A percentile compares a stretch with the other conserved stretches of the same genome.
Evolutionary conservation across 1,284 basidiomycete species (phyloP).

Genomic region (Earliella scabrosa): DNA sequence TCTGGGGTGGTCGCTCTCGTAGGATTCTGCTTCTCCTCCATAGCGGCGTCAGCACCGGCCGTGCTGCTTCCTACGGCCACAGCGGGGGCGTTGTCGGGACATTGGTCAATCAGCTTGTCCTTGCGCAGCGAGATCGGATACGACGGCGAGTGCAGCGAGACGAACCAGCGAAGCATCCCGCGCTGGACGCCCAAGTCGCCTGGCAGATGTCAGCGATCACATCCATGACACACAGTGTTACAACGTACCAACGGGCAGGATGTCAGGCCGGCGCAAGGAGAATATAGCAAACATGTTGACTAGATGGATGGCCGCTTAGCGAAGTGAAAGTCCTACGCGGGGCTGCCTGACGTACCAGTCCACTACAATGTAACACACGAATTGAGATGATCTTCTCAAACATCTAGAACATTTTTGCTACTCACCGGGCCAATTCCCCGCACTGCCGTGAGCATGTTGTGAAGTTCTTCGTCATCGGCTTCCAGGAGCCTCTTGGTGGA

Average conservation of each 20-base stretch:
- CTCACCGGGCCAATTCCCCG: slow-evolving; percentile 80
- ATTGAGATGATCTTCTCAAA: too few species aligned
- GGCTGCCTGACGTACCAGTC: slow-evolving; percentile 36
- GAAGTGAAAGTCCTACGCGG: neutral
- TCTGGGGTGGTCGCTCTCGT: slow-evolving; percentile 19
- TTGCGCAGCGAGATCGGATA: slow-evolving; percentile 57
- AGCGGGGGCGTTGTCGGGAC: slow-evolving; percentile 22
- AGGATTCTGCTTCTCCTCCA: neutral
- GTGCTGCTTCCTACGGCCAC: slow-evolving; percentile 25
- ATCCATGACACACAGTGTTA: too few species aligned
- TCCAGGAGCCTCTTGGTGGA: slow-evolving; percentile 72
- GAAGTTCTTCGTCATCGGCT: slow-evolving; percentile 76
- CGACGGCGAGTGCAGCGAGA: slow-evolving; percentile 62
- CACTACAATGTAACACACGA: too few species aligned
- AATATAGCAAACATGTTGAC: slow-evolving; percentile 94
- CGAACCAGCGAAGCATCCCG: slow-evolving; percentile 76
- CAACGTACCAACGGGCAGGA: slow-evolving; percentile 76
- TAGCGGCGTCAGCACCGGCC: too few species aligned
- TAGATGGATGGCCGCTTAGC: slow-evolving; percentile 22
- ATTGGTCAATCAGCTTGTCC: slow-evolving; percentile 48
- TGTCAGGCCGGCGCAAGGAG: slow-evolving; percentile 80
- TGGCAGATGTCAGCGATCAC: too few species aligned
- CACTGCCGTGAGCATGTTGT: slow-evolving; percentile 76
- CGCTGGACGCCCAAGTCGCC: slow-evolving; percentile 86
- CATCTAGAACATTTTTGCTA: too few species aligned